Percentiles rank a stretch among this genome's conserved stretches.
These are phyloP conservation scores for Solanum sejunctum DNA, from an alignment of 257 asterid genomes.

Conservation along the genomic window DNA sequence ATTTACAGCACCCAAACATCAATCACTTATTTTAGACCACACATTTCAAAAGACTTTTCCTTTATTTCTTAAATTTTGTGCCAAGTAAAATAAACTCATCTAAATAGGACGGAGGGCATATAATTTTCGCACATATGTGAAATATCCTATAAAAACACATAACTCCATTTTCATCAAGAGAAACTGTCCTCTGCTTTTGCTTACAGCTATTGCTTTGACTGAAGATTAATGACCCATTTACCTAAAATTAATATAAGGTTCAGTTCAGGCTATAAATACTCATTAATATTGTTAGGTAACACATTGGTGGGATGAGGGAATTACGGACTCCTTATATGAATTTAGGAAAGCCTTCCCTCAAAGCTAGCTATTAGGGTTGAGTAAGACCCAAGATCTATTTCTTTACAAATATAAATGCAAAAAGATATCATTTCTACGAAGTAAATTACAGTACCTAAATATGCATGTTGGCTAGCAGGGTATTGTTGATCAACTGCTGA, in stretches of 20 bases:
- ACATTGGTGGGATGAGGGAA: no score
- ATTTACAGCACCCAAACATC: no score
- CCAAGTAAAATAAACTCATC: no score
- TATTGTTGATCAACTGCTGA: constrained; percentile 15
- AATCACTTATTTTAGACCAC: no score
- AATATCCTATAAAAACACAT: neutral
- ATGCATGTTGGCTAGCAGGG: constrained; percentile 3
- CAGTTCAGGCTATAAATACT: neutral
- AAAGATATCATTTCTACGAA: neutral
- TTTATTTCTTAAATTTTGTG: no score
- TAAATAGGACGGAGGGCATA: no score
- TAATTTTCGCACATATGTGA: neutral
- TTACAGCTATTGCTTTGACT: neutral
- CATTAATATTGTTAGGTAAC: no score
- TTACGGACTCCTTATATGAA: no score
- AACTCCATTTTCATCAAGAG: neutral
- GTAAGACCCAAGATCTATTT: no score
- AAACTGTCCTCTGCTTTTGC: neutral
- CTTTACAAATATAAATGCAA: neutral
- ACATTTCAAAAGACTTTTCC: no score
- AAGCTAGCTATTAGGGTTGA: no score
- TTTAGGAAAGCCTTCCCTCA: no score
- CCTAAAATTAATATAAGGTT: neutral
- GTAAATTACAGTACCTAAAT: constrained; percentile 15
- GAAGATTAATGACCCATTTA: neutral